phyloP scores from a whole-genome alignment of 805 yeast genomes.

The Ogataea degrootiae region DNA sequence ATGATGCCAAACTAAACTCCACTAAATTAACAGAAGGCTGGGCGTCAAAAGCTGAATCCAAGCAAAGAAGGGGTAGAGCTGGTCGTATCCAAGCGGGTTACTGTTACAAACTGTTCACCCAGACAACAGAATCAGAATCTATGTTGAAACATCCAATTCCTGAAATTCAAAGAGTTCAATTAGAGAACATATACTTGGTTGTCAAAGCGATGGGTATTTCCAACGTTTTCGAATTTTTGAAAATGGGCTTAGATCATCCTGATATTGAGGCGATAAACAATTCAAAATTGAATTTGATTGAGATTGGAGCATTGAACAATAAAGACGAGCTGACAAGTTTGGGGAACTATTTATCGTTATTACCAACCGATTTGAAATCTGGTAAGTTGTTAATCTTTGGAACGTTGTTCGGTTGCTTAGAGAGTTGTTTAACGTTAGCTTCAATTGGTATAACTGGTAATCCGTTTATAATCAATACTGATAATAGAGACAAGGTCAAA shows the following conservation, averaged over 20 bases:
- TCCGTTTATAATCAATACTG: conserved; percentile 63
- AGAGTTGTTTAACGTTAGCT: conserved; percentile 73
- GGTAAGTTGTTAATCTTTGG: conserved; percentile 81
- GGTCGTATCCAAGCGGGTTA: conserved; percentile 86
- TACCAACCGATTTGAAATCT: conserved; percentile 83
- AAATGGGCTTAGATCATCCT: conserved; percentile 82
- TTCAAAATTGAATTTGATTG: conserved; percentile 49
- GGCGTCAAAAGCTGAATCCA: conserved; percentile 86
- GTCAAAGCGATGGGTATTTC: conserved; percentile 86
- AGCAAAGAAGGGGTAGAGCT: conserved; percentile 96
- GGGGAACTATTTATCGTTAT: conserved; percentile 72
- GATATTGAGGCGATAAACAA: conserved; percentile 42
- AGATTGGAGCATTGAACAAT: conserved; percentile 66
- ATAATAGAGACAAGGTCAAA: conserved; percentile 62
- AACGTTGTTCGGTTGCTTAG: conserved; percentile 77
- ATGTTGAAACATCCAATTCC: conserved; percentile 80
- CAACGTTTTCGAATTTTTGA: conserved; percentile 64
- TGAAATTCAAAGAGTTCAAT: conserved; percentile 77
- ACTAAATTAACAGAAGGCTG: conserved; percentile 73
- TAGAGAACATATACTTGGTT: conserved; percentile 76
- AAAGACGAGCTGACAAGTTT: conserved; percentile 55
- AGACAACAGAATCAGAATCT: conserved; percentile 44
- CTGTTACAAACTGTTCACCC: conserved; percentile 77
- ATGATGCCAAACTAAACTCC: conserved; percentile 62
- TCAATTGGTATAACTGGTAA: conserved; percentile 68